phyloP scores from a whole-genome alignment of 805 yeast species.

The Kluyveromyces dobzhanskii region DNA sequence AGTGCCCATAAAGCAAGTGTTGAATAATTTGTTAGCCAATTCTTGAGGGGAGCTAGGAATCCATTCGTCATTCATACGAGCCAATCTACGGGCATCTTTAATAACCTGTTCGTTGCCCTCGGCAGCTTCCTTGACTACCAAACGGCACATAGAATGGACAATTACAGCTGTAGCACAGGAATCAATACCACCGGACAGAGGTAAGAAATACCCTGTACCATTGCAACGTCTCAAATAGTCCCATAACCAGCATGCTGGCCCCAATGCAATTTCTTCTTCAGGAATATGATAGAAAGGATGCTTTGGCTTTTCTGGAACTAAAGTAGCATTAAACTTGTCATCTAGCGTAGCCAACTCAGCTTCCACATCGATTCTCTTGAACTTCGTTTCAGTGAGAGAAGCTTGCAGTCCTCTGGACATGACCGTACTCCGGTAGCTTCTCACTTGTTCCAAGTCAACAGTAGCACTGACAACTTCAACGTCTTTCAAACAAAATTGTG shows the following conservation, averaged over 20 bases:
- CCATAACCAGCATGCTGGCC: conserved; percentile 99
- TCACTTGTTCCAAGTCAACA: conserved; percentile 83
- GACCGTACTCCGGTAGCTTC: conserved; percentile 62
- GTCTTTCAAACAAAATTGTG: conserved; percentile 81
- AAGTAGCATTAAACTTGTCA: conserved; percentile 49
- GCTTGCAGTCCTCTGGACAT: conserved; percentile 75
- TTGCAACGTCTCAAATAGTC: conserved; percentile 88
- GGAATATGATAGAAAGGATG: conserved; percentile 64
- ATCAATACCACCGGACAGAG: conserved; percentile 95
- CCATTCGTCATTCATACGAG: conserved; percentile 51
- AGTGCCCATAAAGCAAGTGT: conserved; percentile 94
- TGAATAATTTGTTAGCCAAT: conserved; percentile 67
- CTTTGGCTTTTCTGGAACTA: conserved; percentile 47
- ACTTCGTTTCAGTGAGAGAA: conserved; percentile 28
- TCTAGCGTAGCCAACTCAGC: conserved; percentile 58
- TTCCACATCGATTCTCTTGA: conserved; percentile 50
- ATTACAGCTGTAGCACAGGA: conserved; percentile 96
- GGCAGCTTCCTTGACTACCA: conserved; percentile 62
- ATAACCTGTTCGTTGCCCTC: conserved; percentile 73
- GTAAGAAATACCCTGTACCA: conserved; percentile 87
- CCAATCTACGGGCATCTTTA: conserved; percentile 60
- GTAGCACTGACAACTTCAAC: conserved; percentile 97
- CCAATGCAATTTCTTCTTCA: conserved; percentile 93
- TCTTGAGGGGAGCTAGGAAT: conserved; percentile 69
- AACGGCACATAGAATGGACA: conserved; percentile 87